Percentiles rank a stretch among this genome's conserved stretches.
These are phyloP conservation scores for Asterionellopsis glacialis DNA, from an alignment of 108 stramenopile species.

Conservation along the genomic window DNA sequence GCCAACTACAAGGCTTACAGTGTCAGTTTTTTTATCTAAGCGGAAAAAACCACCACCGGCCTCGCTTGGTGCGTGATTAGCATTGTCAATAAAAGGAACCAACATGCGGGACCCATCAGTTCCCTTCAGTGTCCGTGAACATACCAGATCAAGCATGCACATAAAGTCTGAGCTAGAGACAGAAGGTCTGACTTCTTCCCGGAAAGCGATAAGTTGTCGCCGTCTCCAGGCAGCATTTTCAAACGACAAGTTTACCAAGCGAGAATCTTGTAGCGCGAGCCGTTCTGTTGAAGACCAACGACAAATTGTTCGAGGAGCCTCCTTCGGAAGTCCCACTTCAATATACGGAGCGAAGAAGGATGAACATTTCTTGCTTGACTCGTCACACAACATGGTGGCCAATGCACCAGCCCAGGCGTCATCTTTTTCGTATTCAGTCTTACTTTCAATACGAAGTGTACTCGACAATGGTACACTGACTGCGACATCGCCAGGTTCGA, in stretches of 20 bases:
- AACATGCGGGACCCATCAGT: not conserved
- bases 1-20: not conserved
- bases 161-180: not conserved
- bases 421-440: not conserved
- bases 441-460: not conserved
- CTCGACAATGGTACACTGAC: not conserved
- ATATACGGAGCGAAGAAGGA: not conserved
- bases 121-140: slow-evolving; percentile 5
- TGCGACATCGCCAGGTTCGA: slow-evolving; percentile 1
- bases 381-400: not conserved
- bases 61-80: slow-evolving; percentile 1
- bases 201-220: not conserved
- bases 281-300: not conserved
- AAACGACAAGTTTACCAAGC: not conserved
- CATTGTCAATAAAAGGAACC: slow-evolving; percentile 5
- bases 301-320: not conserved
- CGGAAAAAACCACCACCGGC: slow-evolving; percentile 1
- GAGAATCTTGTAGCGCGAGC: not conserved
- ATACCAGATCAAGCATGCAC: not conserved
- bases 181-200: not conserved
- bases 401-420: slow-evolving; percentile 1
- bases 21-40: not conserved
- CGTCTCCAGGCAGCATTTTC: not conserved
- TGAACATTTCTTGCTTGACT: not conserved
- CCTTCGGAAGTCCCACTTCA: not conserved